A percentile compares a stretch with the other conserved stretches of the same genome.
phyloP scores from a whole-genome alignment of 75 land plant genomes.

The Pseudotsuga menziesii region DNA sequence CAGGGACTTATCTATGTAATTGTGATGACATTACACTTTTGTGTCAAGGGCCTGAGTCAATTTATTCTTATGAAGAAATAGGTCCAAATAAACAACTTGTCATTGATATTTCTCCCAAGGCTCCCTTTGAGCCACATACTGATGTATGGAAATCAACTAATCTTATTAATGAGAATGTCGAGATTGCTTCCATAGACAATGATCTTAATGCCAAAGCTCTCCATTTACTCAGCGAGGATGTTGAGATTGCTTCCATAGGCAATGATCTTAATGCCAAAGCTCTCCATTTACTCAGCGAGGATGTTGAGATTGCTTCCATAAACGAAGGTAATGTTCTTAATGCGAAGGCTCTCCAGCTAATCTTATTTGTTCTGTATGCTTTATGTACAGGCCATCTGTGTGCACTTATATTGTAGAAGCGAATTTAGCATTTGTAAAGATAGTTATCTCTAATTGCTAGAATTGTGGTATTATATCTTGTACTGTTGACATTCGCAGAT shows the following conservation, averaged over 20 bases:
- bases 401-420: background rate
- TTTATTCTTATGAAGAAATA: background rate
- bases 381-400: no score
- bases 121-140: background rate
- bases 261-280: no score
- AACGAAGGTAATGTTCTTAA: background rate
- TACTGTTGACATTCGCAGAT: background rate
- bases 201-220: no score
- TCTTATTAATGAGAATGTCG: slow-evolving; percentile 6
- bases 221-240: no score
- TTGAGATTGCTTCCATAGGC: no score
- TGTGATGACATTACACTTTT: background rate
- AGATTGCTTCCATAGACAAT: background rate
- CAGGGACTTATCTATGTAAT: background rate
- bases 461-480: background rate
- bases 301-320: background rate
- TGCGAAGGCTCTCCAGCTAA: no score
- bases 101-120: background rate
- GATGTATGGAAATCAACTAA: background rate
- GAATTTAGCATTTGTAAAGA: background rate
- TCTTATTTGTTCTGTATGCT: no score
- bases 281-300: no score
- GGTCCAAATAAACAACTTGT: background rate
- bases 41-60: background rate
- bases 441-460: background rate